These are phyloP conservation scores for Nymphaea thermarum DNA, from an alignment of 164 flowering plant genomes.

Conservation along the genomic window DNA sequence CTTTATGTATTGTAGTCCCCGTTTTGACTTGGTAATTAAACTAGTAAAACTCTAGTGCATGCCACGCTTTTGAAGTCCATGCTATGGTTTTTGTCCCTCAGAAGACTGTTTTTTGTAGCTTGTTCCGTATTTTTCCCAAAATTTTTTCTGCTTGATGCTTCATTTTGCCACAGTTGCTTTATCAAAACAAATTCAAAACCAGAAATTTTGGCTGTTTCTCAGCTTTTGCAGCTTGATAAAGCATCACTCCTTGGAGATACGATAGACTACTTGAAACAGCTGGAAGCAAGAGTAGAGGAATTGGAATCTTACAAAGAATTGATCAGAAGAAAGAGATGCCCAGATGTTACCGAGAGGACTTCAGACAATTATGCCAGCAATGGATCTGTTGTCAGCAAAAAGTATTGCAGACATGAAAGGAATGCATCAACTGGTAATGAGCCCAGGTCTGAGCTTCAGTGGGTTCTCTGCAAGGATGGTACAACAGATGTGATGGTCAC, in stretches of 20 bases:
- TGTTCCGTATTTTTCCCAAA: too few relatives aligned
- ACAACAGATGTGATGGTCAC: slow-evolving; percentile 19
- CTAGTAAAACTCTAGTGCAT: too few relatives aligned
- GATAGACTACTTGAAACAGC: slow-evolving; percentile 59
- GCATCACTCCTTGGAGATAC: slow-evolving; percentile 54
- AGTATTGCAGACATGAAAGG: slow-evolving; percentile 42
- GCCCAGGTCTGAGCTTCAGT: slow-evolving; percentile 19
- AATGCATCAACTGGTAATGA: slow-evolving; percentile 50
- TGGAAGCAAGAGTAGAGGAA: slow-evolving; percentile 72
- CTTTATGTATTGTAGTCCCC: too few relatives aligned
- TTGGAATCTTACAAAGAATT: slow-evolving; percentile 21
- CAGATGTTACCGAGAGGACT: slow-evolving; percentile 41
- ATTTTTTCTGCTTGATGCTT: neutral
- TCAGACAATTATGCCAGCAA: slow-evolving; percentile 49
- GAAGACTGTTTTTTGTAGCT: too few relatives aligned
- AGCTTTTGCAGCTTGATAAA: slow-evolving; percentile 50
- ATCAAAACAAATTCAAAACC: neutral
- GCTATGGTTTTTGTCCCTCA: too few relatives aligned
- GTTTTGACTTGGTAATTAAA: too few relatives aligned
- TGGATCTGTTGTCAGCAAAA: slow-evolving; percentile 7
- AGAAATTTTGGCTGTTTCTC: neutral
- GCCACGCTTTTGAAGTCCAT: too few relatives aligned
- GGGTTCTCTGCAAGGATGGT: slow-evolving; percentile 18
- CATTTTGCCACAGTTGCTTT: too few relatives aligned
- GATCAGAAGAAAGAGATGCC: slow-evolving; percentile 26